These are phyloP conservation scores for Lactuca sativa DNA, from an alignment of 129 eudicot species.

Conservation along the genomic window DNA sequence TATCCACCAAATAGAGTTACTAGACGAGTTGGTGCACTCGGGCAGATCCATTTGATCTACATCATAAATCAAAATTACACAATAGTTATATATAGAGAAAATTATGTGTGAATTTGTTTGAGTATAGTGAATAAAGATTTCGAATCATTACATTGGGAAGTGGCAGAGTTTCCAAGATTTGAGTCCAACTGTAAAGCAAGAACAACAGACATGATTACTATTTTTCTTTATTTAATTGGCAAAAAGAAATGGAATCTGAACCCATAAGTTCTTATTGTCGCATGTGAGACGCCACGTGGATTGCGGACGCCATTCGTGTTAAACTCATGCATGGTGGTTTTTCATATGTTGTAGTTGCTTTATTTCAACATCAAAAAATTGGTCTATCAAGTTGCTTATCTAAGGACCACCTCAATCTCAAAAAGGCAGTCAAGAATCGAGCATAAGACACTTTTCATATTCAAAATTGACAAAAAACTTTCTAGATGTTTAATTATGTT, in stretches of 20 bases:
- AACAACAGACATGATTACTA: constrained; percentile 13
- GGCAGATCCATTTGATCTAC: constrained; percentile 77
- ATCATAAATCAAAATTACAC: constrained; percentile 6
- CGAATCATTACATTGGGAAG: constrained; percentile 64
- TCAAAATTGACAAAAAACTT: constrained; percentile 3
- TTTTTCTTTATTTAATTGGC: neutral
- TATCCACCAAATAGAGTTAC: constrained; percentile 68
- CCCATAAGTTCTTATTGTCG: constrained; percentile 2
- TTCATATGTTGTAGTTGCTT: constrained; percentile 14
- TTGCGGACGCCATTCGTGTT: constrained; percentile 11
- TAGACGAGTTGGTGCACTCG: constrained; percentile 86
- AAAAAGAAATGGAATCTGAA: constrained; percentile 7
- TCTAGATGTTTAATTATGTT: constrained; percentile 15
- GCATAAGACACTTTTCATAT: constrained; percentile 21
- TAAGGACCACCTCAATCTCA: constrained; percentile 25
- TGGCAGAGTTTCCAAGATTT: constrained; percentile 64
- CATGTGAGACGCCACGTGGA: constrained; percentile 10
- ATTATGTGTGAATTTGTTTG: constrained; percentile 7
- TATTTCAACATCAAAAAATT: constrained; percentile 5
- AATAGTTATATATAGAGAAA: neutral
- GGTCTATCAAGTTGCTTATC: neutral
- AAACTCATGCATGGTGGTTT: constrained; percentile 25
- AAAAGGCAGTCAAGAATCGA: constrained; percentile 31
- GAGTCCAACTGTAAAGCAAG: constrained; percentile 64
- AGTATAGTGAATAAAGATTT: constrained; percentile 3